Percentiles rank a stretch among this genome's conserved stretches.
Conservation (phyloP, 768 basidiomycete genomes). For the Lyophyllum atratum region DNA sequence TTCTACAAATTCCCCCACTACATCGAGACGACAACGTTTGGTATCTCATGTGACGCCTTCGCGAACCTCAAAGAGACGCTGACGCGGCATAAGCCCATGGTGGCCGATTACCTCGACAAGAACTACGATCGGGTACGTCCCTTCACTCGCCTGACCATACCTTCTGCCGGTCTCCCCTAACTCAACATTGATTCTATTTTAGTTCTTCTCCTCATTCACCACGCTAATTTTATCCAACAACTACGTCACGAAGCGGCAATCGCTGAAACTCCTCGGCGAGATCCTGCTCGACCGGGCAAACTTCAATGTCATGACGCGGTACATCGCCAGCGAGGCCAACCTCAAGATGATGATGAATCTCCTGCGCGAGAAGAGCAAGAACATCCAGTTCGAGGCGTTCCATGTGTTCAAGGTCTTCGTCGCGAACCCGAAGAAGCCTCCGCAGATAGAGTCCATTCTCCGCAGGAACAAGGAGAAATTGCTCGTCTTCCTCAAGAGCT, state of each 20-base stretch:
- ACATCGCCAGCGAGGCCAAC: constrained; percentile 93
- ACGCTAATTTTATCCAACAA: constrained; percentile 90
- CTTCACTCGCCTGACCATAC: not conserved
- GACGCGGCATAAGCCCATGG: constrained; percentile 97
- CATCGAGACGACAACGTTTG: constrained; percentile 97
- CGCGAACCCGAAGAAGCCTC: constrained; percentile 98
- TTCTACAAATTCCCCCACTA: constrained; percentile 97
- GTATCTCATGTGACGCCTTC: constrained; percentile 97
- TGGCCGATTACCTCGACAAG: constrained; percentile 93
- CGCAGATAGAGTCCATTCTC: constrained; percentile 89
- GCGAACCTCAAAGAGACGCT: constrained; percentile 97
- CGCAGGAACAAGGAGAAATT: constrained; percentile 94
- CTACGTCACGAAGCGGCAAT: constrained; percentile 99
- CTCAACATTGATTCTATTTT: constrained; percentile 2
- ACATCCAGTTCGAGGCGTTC: constrained; percentile 99
- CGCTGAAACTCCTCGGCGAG: constrained; percentile 95
- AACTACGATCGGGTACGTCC: constrained; percentile 89
- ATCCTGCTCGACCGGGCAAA: constrained; percentile 97
- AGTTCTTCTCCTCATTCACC: constrained; percentile 97
- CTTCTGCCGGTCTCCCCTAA: not conserved
- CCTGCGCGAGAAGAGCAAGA: constrained; percentile 96
- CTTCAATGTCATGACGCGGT: constrained; percentile 97
- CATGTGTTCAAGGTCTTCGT: constrained; percentile 99
- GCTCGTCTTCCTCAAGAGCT: constrained; percentile 82
- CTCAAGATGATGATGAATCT: constrained; percentile 99